These are phyloP conservation scores for Epichloe hybrida DNA, from an alignment of 2,329 filamentous ascomycete species.

Conservation along the genomic window DNA sequence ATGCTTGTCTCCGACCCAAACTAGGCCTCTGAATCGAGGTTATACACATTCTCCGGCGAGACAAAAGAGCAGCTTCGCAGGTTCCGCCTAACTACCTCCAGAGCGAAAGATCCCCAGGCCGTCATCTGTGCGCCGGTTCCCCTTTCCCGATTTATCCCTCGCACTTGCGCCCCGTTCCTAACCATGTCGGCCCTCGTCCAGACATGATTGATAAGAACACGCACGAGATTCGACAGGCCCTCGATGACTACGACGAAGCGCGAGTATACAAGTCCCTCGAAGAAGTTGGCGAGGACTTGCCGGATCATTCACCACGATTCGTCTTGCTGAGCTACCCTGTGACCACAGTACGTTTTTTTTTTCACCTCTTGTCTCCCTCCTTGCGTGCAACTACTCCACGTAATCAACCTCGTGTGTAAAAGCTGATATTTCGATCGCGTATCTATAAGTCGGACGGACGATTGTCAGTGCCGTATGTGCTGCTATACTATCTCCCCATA, in stretches of 20 bases:
- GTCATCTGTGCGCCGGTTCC: constrained; percentile 60
- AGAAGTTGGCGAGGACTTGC: constrained; percentile 75
- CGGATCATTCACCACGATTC: constrained; percentile 82
- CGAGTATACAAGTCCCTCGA: constrained; percentile 67
- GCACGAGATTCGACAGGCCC: constrained; percentile 68
- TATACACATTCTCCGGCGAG: constrained; percentile 87
- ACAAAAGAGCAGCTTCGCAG: constrained; percentile 85
- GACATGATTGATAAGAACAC: constrained; percentile 83
- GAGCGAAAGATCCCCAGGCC: constrained; percentile 75
- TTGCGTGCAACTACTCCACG: no score
- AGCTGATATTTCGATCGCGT: no score
- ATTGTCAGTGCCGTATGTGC: constrained; percentile 79
- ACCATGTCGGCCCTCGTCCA: constrained; percentile 24
- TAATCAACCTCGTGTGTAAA: neutral
- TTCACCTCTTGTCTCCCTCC: neutral
- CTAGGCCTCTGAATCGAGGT: constrained; percentile 60
- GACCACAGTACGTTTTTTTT: constrained; percentile 2
- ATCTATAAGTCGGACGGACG: constrained; percentile 58
- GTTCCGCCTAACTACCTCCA: constrained; percentile 82
- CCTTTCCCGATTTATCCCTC: neutral
- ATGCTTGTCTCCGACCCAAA: neutral
- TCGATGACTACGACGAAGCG: constrained; percentile 45
- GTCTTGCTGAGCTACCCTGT: constrained; percentile 84
- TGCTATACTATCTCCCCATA: constrained; percentile 86
- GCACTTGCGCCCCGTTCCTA: neutral